Conservation (phyloP, 257 asterid species). For the Solanum paucissectum region DNA sequence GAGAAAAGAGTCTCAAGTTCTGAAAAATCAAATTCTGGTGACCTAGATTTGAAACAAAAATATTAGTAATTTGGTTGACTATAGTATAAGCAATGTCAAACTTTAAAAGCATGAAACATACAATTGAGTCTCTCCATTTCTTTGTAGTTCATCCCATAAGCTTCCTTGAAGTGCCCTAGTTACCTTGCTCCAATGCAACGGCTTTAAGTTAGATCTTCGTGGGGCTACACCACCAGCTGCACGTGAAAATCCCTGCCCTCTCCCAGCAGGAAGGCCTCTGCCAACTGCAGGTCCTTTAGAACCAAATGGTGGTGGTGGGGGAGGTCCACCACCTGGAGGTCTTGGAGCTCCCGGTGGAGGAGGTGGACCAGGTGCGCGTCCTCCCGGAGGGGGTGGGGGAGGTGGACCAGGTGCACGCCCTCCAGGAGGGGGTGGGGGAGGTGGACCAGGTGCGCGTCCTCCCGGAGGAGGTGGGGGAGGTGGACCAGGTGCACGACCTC, state of each 20-base stretch:
- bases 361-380: conserved; percentile 30
- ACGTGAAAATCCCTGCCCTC: conserved; percentile 25
- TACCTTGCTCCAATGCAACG: conserved; percentile 98
- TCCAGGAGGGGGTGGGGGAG: conserved; percentile 29
- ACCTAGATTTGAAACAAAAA: conserved; percentile 33
- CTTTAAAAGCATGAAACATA: conserved; percentile 28
- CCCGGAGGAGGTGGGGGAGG: conserved; percentile 25
- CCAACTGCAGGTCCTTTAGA: conserved; percentile 61
- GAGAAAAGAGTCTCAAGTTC: conserved; percentile 96
- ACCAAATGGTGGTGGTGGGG: conserved; percentile 46
- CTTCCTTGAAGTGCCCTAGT: conserved; percentile 96
- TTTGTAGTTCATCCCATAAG: conserved; percentile 98
- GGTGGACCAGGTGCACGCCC: conserved; percentile 32
- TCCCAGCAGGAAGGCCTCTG: conserved; percentile 40
- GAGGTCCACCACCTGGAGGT: conserved; percentile 40
- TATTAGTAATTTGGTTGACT: conserved; percentile 9
- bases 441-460: conserved; percentile 17
- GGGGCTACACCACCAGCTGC: conserved; percentile 62
- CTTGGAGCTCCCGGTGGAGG: conserved; percentile 37
- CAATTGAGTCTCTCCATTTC: conserved; percentile 82
- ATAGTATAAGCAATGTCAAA: neutral
- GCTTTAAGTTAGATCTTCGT: conserved; percentile 78
- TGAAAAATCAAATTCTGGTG: conserved; percentile 88
- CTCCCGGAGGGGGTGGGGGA: conserved; percentile 31
- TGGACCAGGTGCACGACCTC: conserved; percentile 10